These are phyloP conservation scores for Zygoascus sp. DNA, from an alignment of 1,139 yeast genomes.

Conservation along the genomic window DNA sequence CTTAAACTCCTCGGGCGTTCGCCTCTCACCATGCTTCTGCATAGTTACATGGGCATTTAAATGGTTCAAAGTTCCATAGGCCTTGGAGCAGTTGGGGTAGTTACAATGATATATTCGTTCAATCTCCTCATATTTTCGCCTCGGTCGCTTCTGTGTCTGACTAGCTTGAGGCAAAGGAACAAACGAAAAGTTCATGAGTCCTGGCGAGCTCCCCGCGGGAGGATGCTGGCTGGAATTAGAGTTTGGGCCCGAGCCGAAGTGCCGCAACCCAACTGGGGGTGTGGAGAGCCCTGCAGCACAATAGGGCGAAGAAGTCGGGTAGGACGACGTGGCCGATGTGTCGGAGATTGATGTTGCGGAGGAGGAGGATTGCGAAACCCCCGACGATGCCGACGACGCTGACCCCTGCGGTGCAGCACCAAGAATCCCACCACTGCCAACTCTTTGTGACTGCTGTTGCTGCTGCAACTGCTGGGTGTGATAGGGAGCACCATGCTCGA, in stretches of 20 bases:
- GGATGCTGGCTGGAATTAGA: background rate
- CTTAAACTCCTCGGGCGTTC: conserved; percentile 64
- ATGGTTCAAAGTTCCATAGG: conserved; percentile 74
- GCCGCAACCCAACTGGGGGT: background rate
- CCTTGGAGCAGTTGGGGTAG: conserved; percentile 57
- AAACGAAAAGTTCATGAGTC: conserved; percentile 2
- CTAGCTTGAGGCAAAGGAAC: background rate
- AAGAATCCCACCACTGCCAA: no score
- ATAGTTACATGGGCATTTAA: conserved; percentile 70
- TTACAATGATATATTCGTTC: conserved; percentile 62
- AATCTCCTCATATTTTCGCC: conserved; percentile 68
- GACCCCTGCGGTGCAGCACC: no score
- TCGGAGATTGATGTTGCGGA: background rate
- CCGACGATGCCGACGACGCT: background rate
- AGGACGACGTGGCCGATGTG: background rate
- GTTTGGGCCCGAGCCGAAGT: background rate
- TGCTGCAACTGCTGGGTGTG: background rate
- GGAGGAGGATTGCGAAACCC: background rate
- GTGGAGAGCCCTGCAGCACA: background rate
- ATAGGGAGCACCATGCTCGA: background rate
- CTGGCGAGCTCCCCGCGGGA: background rate
- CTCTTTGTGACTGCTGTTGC: background rate
- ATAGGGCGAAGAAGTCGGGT: background rate
- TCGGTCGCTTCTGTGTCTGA: conserved; percentile 43
- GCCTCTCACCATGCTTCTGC: conserved; percentile 67